Evolutionary conservation across 2,329 filamentous ascomycete genomes (phyloP).

Genomic region (Claviceps paspali): DNA sequence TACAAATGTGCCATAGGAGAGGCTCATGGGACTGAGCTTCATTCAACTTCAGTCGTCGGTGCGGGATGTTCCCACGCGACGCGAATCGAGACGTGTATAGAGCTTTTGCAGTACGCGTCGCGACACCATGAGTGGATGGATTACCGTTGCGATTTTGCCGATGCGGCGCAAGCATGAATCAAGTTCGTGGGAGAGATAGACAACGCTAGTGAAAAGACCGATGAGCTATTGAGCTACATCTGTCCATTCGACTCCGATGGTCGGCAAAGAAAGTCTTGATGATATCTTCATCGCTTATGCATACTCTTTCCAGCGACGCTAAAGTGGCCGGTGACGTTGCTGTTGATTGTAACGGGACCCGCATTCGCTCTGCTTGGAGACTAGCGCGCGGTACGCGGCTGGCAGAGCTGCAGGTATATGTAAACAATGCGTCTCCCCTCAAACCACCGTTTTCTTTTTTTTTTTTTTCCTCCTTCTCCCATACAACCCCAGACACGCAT

Average conservation of each 20-base stretch:
- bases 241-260: neutral
- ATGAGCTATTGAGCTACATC: no score
- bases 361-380: neutral
- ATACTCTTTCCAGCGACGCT: neutral
- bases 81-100: neutral
- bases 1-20: no score
- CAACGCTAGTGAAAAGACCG: no score
- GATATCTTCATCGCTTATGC: neutral
- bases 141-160: neutral
- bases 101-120: neutral
- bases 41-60: neutral
- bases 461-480: neutral
- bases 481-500: conserved; percentile 2
- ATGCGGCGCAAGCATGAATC: no score
- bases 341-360: neutral
- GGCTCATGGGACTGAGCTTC: neutral
- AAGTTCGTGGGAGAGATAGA: neutral
- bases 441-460: no score
- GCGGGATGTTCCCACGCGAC: neutral
- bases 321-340: neutral
- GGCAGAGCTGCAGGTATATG: no score
- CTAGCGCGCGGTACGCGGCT: conserved; percentile 2
- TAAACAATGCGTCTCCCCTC: no score
- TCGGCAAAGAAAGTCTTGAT: no score
- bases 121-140: no score